Conservation (phyloP, 768 basidiomycete species). For the Serendipita sp. region DNA sequence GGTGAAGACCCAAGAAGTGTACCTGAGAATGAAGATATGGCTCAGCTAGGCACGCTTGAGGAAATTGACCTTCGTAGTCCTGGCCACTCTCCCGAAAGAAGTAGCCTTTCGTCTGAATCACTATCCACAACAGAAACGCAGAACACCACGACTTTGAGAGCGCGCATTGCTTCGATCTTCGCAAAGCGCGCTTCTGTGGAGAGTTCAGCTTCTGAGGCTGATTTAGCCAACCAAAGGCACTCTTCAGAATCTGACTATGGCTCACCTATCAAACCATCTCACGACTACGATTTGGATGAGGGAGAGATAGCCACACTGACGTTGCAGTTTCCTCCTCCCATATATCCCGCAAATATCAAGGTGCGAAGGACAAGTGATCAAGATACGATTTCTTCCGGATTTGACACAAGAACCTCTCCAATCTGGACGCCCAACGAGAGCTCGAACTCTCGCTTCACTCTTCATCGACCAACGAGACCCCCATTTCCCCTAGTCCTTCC, state of each 20-base stretch:
- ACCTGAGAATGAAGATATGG: not conserved
- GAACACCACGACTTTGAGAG: not conserved
- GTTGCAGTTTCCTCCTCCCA: not conserved
- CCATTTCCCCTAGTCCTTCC: too few relatives aligned
- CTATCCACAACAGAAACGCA: not conserved
- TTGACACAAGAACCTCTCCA: too few relatives aligned
- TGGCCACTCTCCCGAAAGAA: not conserved
- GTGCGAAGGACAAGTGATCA: too few relatives aligned
- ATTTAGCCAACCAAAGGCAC: not conserved
- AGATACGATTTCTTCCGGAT: too few relatives aligned
- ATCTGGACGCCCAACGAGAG: too few relatives aligned
- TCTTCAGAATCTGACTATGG: not conserved
- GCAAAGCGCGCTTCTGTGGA: not conserved
- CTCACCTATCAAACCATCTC: not conserved
- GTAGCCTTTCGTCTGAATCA: not conserved
- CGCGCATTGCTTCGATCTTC: not conserved
- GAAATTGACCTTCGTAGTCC: conserved; percentile 1
- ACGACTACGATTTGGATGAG: not conserved
- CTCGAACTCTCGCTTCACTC: too few relatives aligned
- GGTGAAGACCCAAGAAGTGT: not conserved
- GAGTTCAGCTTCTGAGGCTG: not conserved
- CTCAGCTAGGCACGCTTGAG: not conserved
- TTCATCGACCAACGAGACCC: too few relatives aligned
- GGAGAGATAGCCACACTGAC: not conserved
- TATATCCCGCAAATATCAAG: not conserved